Evolutionary conservation across 1,284 basidiomycete species (phyloP), one percentile per base, ranked within the genome.

Genomic region (Mycena citricolor): DNA sequence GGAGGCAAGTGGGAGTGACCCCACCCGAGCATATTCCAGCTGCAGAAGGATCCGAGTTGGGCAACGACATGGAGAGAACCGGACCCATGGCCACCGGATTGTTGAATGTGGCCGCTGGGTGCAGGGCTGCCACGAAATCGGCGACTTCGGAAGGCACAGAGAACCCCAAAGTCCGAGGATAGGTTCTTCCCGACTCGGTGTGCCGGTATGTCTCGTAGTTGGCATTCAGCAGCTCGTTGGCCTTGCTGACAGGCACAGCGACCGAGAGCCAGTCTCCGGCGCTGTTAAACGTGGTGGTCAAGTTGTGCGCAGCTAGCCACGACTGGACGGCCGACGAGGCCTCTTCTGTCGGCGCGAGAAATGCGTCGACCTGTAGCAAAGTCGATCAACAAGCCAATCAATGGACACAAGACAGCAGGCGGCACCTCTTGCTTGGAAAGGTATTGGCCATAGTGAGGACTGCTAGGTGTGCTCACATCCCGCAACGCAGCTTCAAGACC

Each of bases 201-300:
- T 75, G 71, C 13, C 41, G 21, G 56, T 67, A 76, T 21, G 71
- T 54, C 41, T 63, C 57, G 54, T 71, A 76, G 21, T 65, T 58
- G 28, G 61, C 61, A 21, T 61, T 62, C 30, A 75, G 62, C 57
- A 73, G 65, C 22, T 61, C 53, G 44, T 75, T 68, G 2, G 74
- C 76, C 49, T 67, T 57, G 14, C 59, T 61, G 16, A 77, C 66
- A 11, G 73, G 63, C 13, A 75, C 63, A 3, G 61, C 49, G 32
- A 77, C 45, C 20, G 60, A 61, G 26, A 78, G 52, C 65, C 69
- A 75, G 51, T 74, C 69, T 26, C 70, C 70, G 7, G 63, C 57
- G 5, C 62, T 58, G 2, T 65, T 61, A 20, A 66, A 58, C 39
- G 57, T 49, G 47, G 49, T 44, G 39, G 56, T 44, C 21, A 55